These are phyloP conservation scores for Lactarius sanguifluus DNA, from an alignment of 768 basidiomycete species.

Conservation along the genomic window DNA sequence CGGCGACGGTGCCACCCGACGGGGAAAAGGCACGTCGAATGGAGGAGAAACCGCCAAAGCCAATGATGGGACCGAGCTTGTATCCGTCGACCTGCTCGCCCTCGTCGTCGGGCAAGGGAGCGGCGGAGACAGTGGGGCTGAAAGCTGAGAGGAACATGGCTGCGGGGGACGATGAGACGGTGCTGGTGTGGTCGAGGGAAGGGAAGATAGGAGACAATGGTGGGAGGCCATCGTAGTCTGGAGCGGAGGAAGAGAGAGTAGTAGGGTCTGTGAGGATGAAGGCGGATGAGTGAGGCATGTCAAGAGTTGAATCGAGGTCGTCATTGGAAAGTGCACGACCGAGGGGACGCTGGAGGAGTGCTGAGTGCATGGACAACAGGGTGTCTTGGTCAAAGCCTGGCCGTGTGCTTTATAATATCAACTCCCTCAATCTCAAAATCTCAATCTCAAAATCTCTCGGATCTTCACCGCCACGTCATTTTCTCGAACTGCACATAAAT, in stretches of 20 bases:
- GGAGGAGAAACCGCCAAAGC: constrained; percentile 78
- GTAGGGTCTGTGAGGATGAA: constrained; percentile 17
- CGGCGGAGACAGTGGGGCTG: constrained; percentile 41
- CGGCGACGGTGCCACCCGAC: constrained; percentile 65
- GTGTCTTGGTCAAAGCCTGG: too few relatives aligned
- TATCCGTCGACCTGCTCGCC: constrained; percentile 71
- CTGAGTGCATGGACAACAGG: background rate
- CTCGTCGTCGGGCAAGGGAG: constrained; percentile 57
- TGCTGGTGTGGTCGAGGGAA: constrained; percentile 16
- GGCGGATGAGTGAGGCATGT: background rate
- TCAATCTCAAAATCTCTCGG: too few relatives aligned
- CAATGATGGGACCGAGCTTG: constrained; percentile 71
- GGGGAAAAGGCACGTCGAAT: constrained; percentile 68
- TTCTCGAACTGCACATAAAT: too few relatives aligned
- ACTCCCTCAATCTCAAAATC: too few relatives aligned
- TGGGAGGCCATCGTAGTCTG: constrained; percentile 22
- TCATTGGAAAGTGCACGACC: background rate
- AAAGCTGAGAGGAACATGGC: constrained; percentile 73
- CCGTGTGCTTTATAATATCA: background rate
- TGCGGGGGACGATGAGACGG: constrained; percentile 55
- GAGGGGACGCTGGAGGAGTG: constrained; percentile 1
- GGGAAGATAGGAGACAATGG: constrained; percentile 23
- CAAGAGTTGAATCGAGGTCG: background rate
- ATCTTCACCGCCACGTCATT: too few relatives aligned
- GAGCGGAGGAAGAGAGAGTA: constrained; percentile 23